These are phyloP conservation scores for Leptomonas seymouri DNA, from an alignment of 208 protist species.

Conservation along the genomic window DNA sequence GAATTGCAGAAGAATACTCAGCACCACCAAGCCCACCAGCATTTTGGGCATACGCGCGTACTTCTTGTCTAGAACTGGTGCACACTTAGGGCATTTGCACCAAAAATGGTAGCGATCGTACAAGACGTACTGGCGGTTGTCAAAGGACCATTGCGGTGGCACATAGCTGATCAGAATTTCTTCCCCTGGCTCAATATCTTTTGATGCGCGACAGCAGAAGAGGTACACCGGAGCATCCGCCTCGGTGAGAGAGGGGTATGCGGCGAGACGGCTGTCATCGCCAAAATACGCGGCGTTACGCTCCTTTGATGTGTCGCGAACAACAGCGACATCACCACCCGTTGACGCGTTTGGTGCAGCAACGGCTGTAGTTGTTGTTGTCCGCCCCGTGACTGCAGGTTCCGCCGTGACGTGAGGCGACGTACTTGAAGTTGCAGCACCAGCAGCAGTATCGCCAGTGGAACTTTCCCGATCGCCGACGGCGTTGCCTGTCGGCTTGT, in stretches of 20 bases:
- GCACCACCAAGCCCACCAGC: conserved; percentile 50
- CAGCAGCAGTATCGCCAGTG: neutral
- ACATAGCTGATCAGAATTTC: conserved; percentile 90
- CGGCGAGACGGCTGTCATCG: conserved; percentile 13
- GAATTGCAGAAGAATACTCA: conserved; percentile 68
- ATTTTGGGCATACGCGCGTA: conserved; percentile 59
- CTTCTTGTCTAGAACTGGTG: conserved; percentile 64
- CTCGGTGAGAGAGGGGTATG: conserved; percentile 46
- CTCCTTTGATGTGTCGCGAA: neutral
- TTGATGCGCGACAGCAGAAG: conserved; percentile 86
- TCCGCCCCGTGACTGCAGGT: too few relatives aligned
- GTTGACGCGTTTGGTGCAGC: neutral
- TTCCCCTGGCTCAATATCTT: conserved; percentile 68
- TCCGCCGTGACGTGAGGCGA: neutral
- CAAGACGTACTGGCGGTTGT: conserved; percentile 91
- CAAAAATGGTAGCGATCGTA: conserved; percentile 91
- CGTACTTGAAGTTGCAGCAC: neutral
- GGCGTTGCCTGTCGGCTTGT: neutral
- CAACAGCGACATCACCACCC: neutral
- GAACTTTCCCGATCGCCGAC: conserved; percentile 5
- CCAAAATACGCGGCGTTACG: conserved; percentile 32
- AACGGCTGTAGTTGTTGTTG: too few relatives aligned
- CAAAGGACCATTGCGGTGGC: conserved; percentile 79
- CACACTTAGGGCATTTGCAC: conserved; percentile 89
- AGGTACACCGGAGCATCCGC: conserved; percentile 65